These are phyloP conservation scores for Beauveria australis DNA, from an alignment of 2,329 filamentous ascomycete genomes.

Conservation along the genomic window DNA sequence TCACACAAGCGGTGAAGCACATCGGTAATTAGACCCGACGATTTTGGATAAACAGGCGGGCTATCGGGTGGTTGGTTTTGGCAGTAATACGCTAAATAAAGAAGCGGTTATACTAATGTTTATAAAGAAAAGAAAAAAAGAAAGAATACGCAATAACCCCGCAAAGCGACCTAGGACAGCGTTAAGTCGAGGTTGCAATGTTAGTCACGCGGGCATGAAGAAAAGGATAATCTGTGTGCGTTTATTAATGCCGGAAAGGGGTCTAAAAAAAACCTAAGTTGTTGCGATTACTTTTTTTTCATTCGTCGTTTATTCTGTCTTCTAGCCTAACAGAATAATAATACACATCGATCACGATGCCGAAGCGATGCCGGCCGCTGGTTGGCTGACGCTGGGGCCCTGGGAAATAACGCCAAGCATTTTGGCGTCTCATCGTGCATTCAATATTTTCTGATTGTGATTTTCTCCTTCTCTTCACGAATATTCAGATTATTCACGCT, in stretches of 20 bases:
- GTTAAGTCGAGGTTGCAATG: background rate
- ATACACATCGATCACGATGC: background rate
- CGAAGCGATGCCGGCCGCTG: background rate
- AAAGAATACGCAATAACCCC: background rate
- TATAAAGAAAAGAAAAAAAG: background rate
- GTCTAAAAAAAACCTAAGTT: no score
- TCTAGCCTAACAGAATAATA: no score
- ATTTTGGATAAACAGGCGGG: no score
- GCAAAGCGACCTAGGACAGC: background rate
- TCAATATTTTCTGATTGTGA: background rate
- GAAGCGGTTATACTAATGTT: no score
- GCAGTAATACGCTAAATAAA: no score
- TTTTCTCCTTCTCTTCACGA: background rate
- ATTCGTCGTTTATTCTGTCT: no score
- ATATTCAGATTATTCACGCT: background rate
- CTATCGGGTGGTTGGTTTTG: no score
- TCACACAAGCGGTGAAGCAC: background rate
- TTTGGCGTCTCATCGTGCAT: slow-evolving; percentile 7
- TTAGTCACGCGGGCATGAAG: background rate
- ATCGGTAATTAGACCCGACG: background rate
- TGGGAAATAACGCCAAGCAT: slow-evolving; percentile 10
- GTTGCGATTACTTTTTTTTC: no score
- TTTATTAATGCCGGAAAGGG: background rate
- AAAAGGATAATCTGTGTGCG: background rate
- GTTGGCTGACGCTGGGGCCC: background rate